Percentiles rank a stretch among this genome's conserved stretches.
Evolutionary conservation across 2,329 filamentous ascomycete species (phyloP).

Genomic region (Coleophoma cylindrospora): DNA sequence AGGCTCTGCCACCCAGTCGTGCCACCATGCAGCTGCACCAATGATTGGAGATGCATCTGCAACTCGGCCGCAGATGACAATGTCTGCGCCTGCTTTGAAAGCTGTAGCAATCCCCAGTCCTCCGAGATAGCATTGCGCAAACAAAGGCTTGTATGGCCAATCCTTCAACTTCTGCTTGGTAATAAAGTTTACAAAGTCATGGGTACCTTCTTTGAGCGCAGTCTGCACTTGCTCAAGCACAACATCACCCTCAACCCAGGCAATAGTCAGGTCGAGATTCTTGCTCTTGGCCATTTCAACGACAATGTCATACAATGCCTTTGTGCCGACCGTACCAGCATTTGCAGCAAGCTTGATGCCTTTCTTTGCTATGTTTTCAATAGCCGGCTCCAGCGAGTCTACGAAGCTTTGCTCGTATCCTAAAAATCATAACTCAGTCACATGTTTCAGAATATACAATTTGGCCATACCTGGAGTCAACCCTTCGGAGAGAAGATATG

Average conservation of each 20-base stretch:
- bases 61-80: constrained; percentile 36
- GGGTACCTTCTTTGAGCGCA: constrained; percentile 20
- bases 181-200: constrained; percentile 32
- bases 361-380: background rate
- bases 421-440: no score
- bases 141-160: constrained; percentile 14
- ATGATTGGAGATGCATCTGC: constrained; percentile 35
- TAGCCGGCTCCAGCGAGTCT: background rate
- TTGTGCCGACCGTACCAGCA: background rate
- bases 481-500: background rate
- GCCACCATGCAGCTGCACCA: constrained; percentile 33
- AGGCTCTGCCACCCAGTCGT: constrained; percentile 28
- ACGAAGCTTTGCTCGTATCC: background rate
- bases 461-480: background rate
- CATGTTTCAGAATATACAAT: background rate
- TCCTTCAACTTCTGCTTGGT: constrained; percentile 9
- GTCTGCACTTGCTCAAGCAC: constrained; percentile 8
- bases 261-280: background rate
- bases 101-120: constrained; percentile 32
- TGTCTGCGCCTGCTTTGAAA: constrained; percentile 33
- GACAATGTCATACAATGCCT: background rate
- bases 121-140: constrained; percentile 25
- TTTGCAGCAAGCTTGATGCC: background rate
- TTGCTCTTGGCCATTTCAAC: background rate
- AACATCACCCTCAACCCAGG: background rate